Percentiles rank a stretch among this genome's conserved stretches.
Conservation (phyloP, 495 filamentous ascomycete genomes). For the Penicillium antarcticum region DNA sequence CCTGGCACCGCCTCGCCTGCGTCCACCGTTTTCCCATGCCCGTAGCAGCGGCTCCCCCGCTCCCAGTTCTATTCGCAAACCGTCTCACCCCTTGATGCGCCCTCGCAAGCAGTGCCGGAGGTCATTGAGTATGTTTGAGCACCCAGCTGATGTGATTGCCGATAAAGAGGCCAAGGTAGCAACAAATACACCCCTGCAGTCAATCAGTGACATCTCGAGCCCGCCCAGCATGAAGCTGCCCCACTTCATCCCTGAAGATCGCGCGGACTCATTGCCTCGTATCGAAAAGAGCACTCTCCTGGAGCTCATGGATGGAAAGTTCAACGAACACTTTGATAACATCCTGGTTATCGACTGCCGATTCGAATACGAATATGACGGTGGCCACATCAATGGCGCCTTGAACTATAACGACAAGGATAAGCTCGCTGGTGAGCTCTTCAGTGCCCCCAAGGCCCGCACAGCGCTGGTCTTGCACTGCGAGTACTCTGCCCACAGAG, state of each 20-base stretch:
- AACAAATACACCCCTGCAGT: constrained; percentile 56
- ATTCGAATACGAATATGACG: constrained; percentile 98
- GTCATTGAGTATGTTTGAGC: constrained; percentile 96
- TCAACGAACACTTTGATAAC: constrained; percentile 66
- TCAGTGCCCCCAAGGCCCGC: constrained; percentile 61
- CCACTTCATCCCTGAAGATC: constrained; percentile 77
- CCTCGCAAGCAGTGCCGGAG: constrained; percentile 85
- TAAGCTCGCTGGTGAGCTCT: constrained; percentile 70
- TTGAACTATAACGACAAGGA: constrained; percentile 97
- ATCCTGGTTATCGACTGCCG: constrained; percentile 90
- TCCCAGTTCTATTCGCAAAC: constrained; percentile 64
- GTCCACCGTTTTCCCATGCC: constrained; percentile 56
- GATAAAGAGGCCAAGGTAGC: constrained; percentile 55
- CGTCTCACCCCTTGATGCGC: constrained; percentile 66
- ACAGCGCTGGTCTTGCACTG: constrained; percentile 92
- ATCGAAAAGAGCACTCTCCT: constrained; percentile 78
- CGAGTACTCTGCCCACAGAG: constrained; percentile 96
- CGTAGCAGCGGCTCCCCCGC: constrained; percentile 70
- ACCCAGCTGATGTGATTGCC: constrained; percentile 81
- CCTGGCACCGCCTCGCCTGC: constrained; percentile 51
- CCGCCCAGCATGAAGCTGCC: constrained; percentile 70
- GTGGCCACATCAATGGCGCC: constrained; percentile 89
- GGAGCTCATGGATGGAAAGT: constrained; percentile 83
- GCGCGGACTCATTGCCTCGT: constrained; percentile 79
- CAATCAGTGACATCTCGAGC: constrained; percentile 75